phyloP scores from a whole-genome alignment of 768 basidiomycete genomes.

The Boletus patriciae region DNA sequence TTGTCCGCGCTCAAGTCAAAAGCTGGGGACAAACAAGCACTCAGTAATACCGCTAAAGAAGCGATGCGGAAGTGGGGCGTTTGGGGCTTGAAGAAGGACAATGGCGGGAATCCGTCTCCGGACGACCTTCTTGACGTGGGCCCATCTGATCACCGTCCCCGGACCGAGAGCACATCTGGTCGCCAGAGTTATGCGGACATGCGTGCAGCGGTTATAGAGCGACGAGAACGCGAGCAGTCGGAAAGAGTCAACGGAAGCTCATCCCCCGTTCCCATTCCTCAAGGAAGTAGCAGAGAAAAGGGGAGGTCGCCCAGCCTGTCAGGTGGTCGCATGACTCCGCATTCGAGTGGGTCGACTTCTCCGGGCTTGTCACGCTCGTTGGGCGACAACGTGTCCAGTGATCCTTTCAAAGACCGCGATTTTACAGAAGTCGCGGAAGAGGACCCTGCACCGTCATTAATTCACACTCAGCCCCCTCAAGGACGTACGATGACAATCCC shows the following conservation, averaged over 20 bases:
- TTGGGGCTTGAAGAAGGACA: conserved; percentile 69
- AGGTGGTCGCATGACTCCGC: conserved; percentile 21
- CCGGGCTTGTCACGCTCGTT: conserved; percentile 37
- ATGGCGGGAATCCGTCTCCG: conserved; percentile 23
- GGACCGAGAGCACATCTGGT: conserved; percentile 40
- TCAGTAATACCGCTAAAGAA: conserved; percentile 84
- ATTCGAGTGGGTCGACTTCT: conserved; percentile 29
- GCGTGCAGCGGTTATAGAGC: conserved; percentile 70
- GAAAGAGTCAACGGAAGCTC: conserved; percentile 19
- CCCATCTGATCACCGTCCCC: conserved; percentile 36
- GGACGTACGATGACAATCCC: conserved; percentile 85
- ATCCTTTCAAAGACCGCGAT: conserved; percentile 33
- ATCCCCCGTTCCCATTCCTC: conserved; percentile 39
- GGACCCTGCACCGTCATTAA: conserved; percentile 44
- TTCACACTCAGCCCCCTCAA: conserved; percentile 71
- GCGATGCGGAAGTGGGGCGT: conserved; percentile 91
- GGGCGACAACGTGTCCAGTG: conserved; percentile 26
- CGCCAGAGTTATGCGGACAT: conserved; percentile 72
- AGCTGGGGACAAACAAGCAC: conserved; percentile 78
- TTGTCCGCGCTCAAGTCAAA: conserved; percentile 78
- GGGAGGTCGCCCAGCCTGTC: conserved; percentile 30
- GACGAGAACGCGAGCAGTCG: conserved; percentile 48
- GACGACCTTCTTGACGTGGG: conserved; percentile 48
- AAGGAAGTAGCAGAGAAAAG: conserved; percentile 23
- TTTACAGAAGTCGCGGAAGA: conserved; percentile 32